Conservation (phyloP, 331 rosid genomes). For the Malus hybrid region DNA sequence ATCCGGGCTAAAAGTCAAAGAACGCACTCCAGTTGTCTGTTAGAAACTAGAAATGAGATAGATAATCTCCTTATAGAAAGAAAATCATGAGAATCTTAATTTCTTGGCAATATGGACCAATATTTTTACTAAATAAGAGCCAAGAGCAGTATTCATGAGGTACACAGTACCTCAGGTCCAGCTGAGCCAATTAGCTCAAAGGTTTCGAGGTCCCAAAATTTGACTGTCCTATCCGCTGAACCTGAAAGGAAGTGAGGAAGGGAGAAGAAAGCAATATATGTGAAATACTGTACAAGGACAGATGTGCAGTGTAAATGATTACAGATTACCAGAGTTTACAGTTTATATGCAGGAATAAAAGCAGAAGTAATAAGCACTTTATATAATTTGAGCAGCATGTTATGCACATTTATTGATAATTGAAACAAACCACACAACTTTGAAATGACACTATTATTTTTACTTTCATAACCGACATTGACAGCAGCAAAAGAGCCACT, state of each 20-base stretch:
- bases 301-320: not conserved
- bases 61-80: slow-evolving; percentile 6
- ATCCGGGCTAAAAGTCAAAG: slow-evolving; percentile 83
- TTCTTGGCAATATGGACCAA: not conserved
- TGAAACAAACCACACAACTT: not conserved
- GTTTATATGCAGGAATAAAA: not conserved
- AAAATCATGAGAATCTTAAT: not conserved
- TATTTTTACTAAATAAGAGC: not conserved
- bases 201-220: slow-evolving; percentile 99
- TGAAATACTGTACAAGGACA: not conserved
- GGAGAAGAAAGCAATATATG: not conserved
- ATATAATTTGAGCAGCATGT: not conserved
- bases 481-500: not conserved
- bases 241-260: slow-evolving; percentile 35
- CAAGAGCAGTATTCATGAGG: slow-evolving; percentile 15
- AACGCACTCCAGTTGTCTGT: slow-evolving; percentile 92
- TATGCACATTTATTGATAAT: not conserved
- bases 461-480: not conserved
- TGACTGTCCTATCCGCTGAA: slow-evolving; percentile 92
- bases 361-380: not conserved
- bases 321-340: not conserved
- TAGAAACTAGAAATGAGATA: slow-evolving; percentile 10
- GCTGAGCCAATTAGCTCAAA: slow-evolving; percentile 98
- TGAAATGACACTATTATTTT: not conserved
- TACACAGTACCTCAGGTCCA: slow-evolving; percentile 81